Conservation (phyloP, 441 rosid species). For the Erodium texanum region DNA sequence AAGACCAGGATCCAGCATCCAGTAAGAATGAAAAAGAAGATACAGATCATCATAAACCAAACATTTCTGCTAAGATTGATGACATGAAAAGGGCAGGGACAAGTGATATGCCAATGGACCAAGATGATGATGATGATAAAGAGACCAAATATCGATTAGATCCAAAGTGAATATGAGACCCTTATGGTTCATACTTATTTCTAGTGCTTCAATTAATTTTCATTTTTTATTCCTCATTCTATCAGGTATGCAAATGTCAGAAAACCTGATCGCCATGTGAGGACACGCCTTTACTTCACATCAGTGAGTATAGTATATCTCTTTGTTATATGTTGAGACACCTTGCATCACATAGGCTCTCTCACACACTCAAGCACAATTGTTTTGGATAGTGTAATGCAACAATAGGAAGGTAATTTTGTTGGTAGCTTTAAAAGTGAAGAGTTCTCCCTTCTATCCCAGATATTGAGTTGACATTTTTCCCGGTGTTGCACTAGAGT, state of each 20-base stretch:
- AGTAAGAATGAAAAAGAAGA: conserved; percentile 43
- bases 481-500: too few species aligned
- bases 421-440: too few species aligned
- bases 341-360: background rate
- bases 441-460: too few species aligned
- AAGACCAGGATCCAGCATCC: conserved; percentile 44
- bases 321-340: background rate
- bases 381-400: too few species aligned
- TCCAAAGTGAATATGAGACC: conserved; percentile 52
- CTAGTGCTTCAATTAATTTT: conserved; percentile 9
- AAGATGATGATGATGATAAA: conserved; percentile 93
- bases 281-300: conserved; percentile 97
- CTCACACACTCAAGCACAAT: background rate
- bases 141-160: conserved; percentile 96
- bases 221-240: conserved; percentile 12
- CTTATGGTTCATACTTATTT: conserved; percentile 8
- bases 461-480: too few species aligned
- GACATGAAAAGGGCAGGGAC: conserved; percentile 60
- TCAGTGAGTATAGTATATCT: conserved; percentile 55
- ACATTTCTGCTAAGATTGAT: conserved; percentile 44
- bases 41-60: conserved; percentile 45
- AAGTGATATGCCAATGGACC: conserved; percentile 60
- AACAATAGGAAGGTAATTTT: too few species aligned
- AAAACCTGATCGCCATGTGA: conserved; percentile 98
- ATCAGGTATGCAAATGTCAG: conserved; percentile 90